phyloP scores from a whole-genome alignment of 2,329 filamentous ascomycete genomes.

The Trichoderma sp. region DNA sequence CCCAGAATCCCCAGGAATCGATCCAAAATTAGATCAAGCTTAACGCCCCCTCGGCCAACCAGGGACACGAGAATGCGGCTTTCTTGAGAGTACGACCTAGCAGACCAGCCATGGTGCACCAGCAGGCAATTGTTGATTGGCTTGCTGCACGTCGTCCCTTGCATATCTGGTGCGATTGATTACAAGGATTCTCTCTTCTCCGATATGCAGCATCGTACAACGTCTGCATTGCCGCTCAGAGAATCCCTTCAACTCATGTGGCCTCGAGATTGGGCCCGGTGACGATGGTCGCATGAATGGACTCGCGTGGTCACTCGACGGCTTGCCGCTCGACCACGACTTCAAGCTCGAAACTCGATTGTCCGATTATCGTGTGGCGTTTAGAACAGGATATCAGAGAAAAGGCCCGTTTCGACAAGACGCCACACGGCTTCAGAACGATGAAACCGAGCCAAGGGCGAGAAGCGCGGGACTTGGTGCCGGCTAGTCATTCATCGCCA shows the following conservation, averaged over 20 bases:
- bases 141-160: conserved; percentile 2
- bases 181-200: background rate
- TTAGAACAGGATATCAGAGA: background rate
- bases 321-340: background rate
- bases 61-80: conserved; percentile 35
- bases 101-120: conserved; percentile 15
- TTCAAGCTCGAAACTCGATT: background rate
- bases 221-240: conserved; percentile 16
- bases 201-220: conserved; percentile 27
- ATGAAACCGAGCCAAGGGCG: conserved; percentile 24
- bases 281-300: conserved; percentile 14
- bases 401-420: conserved; percentile 16
- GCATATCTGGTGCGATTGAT: background rate
- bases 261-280: conserved; percentile 7
- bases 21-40: conserved; percentile 42
- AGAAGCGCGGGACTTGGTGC: conserved; percentile 6
- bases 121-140: conserved; percentile 18
- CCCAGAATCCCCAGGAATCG: conserved; percentile 13
- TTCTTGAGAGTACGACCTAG: background rate
- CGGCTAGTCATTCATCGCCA: conserved; percentile 24
- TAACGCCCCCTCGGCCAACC: conserved; percentile 40
- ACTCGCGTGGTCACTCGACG: background rate
- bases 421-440: conserved; percentile 23
- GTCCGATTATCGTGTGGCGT: conserved; percentile 20
- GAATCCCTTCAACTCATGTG: background rate